Base-by-base conservation (phyloP, 306 rosid genomes). In the Medicago arabica region DNA sequence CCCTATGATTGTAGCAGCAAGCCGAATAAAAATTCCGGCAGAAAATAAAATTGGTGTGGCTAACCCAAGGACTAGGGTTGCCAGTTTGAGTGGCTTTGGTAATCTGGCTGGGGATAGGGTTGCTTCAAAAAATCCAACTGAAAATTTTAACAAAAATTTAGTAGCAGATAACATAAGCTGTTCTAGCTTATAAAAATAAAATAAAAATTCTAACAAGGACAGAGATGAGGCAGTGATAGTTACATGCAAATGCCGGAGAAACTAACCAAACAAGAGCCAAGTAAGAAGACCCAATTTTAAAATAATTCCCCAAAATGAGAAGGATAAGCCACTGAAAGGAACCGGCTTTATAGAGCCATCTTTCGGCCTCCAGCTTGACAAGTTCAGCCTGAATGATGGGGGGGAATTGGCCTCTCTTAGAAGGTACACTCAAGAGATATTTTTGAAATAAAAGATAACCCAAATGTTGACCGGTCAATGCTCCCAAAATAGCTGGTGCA, bases 331-430 rank as follows among this genome's bases (percentile, higher is more conserved):
- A 95, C 81, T 90, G 97, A 69, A 95, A 76, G 72, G 97, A 87
- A 83, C 97, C 98, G 54, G 95, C 90, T 84, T 95, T 95, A 67
- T 89, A 95, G 69, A 95, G 92, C 98, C 98, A 95, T 82, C 98
- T 95, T 86, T 95, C 98, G 65, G 97, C 95, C 84, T 95, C 98
- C 23, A 88, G 80, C 81, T 88, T 87, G 83, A 86, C 83, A 74
- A 89, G 17, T 69, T 88, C 82, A 57, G 85, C 87, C 71, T 77
- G 90, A 84, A 84, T 55, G 72, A 82, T 71, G 10, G 83, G 74
- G 43, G 90, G 60, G 55, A 92, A 79, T 25, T 78, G 82, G 80
- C 80, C 83, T 75, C 88, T 89, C 72, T 82, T 86, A 79, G 93
- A 80, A 76, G 85, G 81, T 36, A 82, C 75, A 3, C 78, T 89